Evolutionary conservation across 2,329 filamentous ascomycete species (phyloP).

Genomic region (Penicillium vulpinum): DNA sequence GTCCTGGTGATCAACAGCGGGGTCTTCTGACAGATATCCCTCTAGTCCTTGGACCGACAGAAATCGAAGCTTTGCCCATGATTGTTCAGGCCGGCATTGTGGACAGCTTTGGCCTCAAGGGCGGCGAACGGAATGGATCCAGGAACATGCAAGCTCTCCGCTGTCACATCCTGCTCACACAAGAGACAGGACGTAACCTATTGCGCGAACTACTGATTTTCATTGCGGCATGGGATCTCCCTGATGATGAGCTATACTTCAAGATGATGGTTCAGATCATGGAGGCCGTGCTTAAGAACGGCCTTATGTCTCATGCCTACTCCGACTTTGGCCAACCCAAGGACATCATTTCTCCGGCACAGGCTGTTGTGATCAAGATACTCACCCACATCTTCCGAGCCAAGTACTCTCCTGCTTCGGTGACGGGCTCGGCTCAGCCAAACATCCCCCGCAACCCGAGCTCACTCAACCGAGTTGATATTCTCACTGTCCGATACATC

Average conservation of each 20-base stretch:
- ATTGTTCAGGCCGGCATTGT: conserved; percentile 95
- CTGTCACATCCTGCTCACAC: conserved; percentile 83
- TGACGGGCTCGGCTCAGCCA: conserved; percentile 53
- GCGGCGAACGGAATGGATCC: conserved; percentile 58
- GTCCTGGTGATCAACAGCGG: conserved; percentile 58
- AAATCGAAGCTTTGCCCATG: conserved; percentile 96
- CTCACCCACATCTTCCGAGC: conserved; percentile 85
- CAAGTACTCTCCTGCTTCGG: conserved; percentile 52
- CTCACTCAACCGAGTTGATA: conserved; percentile 56
- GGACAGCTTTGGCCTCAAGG: conserved; percentile 71
- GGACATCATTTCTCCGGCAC: conserved; percentile 92
- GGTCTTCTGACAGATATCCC: conserved; percentile 91
- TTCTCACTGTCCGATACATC: conserved; percentile 78
- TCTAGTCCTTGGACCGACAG: conserved; percentile 87
- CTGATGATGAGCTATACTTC: conserved; percentile 91
- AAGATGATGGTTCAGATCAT: conserved; percentile 96
- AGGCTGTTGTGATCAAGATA: conserved; percentile 88
- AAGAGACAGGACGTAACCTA: conserved; percentile 87
- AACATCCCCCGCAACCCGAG: conserved; percentile 59
- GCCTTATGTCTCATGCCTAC: conserved; percentile 87
- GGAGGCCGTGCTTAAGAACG: conserved; percentile 85
- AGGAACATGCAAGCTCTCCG: conserved; percentile 86
- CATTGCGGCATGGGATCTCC: conserved; percentile 94
- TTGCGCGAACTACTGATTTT: conserved; percentile 90
- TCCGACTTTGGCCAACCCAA: conserved; percentile 88